Base-by-base conservation (phyloP, 805 yeast species). In the Kuraishia hungarica region DNA sequence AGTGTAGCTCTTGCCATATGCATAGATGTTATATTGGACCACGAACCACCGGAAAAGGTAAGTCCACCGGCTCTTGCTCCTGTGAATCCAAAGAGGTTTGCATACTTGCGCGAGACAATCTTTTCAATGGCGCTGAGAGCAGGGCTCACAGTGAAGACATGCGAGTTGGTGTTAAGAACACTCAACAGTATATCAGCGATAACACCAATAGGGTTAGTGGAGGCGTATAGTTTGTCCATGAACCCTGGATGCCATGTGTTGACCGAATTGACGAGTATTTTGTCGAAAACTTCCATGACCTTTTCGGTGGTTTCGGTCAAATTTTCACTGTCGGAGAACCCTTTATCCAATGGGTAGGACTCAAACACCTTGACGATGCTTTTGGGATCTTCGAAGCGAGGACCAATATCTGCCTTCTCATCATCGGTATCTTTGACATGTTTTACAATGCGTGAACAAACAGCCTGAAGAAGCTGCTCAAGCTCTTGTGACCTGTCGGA, bases 241-340 rank as follows among this genome's bases (percentile, higher is more conserved):
- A 89, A 89, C 1, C 96, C 96, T 0, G 89, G 86, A 64, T 86
- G 87, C 96, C 96, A 89, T 0, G 96, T 89, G 53, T 84, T 87
- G 48, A 87, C 89, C 0, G 93, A 86, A 62, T 84, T 79, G 52
- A 79, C 69, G 58, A 89, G 70, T 1, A 89, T 79, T 50, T 74
- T 66, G 57, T 86, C 84, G 54, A 86, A 77, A 2, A 78, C 72
- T 1, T 63, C 64, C 47, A 80, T 65, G 4, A 88, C 73, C 6
- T 79, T 79, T 29, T 72, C 68, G 2, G 67, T 57, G 1, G 76
- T 73, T 48, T 72, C 71, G 35, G 50, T 55, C 22, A 39, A 28
- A 26, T 61, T 59, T 8, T 47, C 52, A 35, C 43, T 35, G 17
- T 35, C 43, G 15, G n/a, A 10, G 43, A 35, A 35, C 43, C 43